Base-by-base conservation (phyloP, 1,139 yeast genomes). In the Pichia norvegensis region DNA sequence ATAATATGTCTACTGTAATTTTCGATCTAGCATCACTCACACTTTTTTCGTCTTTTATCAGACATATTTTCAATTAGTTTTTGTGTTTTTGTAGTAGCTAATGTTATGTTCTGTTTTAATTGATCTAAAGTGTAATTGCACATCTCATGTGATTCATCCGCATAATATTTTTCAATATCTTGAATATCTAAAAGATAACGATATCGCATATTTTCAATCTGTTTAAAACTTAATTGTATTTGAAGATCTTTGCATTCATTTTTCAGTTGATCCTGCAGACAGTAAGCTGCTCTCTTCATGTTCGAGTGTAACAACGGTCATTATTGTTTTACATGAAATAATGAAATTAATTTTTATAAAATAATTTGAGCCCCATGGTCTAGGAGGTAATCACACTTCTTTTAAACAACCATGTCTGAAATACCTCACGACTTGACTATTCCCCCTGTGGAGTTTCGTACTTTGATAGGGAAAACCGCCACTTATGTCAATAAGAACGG, bases 401-500 rank as follows among this genome's bases (percentile, higher is more conserved):
- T 31, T 7, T 6, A 9, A 31, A 9, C 2, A n/a, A 5, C 35
- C 35, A 31, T 31, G 35, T 16, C 35, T 11, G 20, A 17, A 33
- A 20, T 33, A 33, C 36, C 36, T 5, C 19, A 33, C 5, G 36
- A 72, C 21, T 58, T 76, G 1, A 57, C 56, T 14, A 62, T 78
- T 4, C 88, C 88, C 0, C 85, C 86, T 1, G 70, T 70, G 2
- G 79, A 79, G 22, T 61, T 79, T 6, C 67, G 75, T 54, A 70
- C 69, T 25, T 72, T 78, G 9, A 81, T 88, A 16, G 81, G 77
- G 46, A 85, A 83, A 58, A 85, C 95, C 0, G 85, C 83, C 1
- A 76, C 69, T 3, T 86, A 82, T 58, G 86, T 88, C 11, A 57
- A 67, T 29, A 72, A 85, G 52, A 84, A 85, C 59, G 96, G 95